Conservation (phyloP, 2,329 filamentous ascomycete species). For the Magnaporthiopsis rhizophila region DNA sequence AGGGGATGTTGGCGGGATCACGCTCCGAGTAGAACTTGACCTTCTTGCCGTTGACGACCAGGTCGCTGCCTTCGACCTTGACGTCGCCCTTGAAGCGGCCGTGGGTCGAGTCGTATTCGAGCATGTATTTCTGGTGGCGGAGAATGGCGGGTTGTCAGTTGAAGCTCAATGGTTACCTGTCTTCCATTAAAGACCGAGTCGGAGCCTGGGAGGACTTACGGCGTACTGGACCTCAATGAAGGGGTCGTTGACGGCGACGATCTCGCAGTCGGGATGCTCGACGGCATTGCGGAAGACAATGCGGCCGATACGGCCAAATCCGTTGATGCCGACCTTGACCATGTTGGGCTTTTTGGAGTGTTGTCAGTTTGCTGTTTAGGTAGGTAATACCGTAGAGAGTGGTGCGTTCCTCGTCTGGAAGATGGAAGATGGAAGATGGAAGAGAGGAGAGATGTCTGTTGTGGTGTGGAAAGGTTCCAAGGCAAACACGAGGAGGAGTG, state of each 20-base stretch:
- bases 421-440: constrained; percentile 6
- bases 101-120: constrained; percentile 98
- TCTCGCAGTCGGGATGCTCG: constrained; percentile 80
- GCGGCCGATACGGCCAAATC: constrained; percentile 98
- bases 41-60: constrained; percentile 89
- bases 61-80: constrained; percentile 59
- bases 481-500: constrained; percentile 18
- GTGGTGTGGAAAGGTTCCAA: constrained; percentile 2
- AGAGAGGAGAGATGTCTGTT: background rate
- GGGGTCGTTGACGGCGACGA: constrained; percentile 97
- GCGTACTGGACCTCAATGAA: constrained; percentile 98
- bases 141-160: constrained; percentile 7
- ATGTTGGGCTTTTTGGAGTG: constrained; percentile 28
- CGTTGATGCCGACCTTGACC: constrained; percentile 93
- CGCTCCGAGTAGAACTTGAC: constrained; percentile 92
- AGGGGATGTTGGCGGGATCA: constrained; percentile 85
- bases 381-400: background rate
- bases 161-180: background rate
- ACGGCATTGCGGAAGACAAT: constrained; percentile 98
- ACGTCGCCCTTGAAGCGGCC: constrained; percentile 92
- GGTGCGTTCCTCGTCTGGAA: constrained; percentile 7
- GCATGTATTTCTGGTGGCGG: constrained; percentile 79
- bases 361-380: constrained; percentile 4
- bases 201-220: constrained; percentile 51
- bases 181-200: background rate